Evolutionary conservation across 208 protist genomes (phyloP), one percentile per base, ranked within the genome.

Genomic region (Trypanosoma scelopori): DNA sequence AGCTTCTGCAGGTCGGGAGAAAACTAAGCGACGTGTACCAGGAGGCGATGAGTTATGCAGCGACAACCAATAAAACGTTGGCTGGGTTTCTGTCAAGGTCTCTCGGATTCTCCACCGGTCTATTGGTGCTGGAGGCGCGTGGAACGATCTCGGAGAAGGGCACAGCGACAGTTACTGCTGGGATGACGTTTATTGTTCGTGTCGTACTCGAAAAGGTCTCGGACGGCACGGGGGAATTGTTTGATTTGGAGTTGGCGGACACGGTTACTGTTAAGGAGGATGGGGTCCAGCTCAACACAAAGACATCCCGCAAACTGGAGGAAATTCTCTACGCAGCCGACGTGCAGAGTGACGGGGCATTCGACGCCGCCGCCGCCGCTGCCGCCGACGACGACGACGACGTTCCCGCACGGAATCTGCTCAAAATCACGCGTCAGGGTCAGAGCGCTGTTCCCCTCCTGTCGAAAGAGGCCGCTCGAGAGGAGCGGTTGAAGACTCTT

Each of bases 181-280:
- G 81, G 16, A 96, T 96, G 91, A 75, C 77, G 39, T 96, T 96
- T 77, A 85, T 93, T 28, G 82, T 88, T 30, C 91, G 91, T 23
- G 65, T 93, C 15, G 71, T 78, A 20, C 72, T 96, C 16, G 84
- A 96, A 51, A 69, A 71, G 12, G 74, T 91, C 1, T 55, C 74
- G 2, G 78, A 74, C 58, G 65, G 53, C 28, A 39, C 32, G n/a
- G 70, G 50, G 5, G 73, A 69, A 6, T 56, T 70, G 12, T 91
- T 84, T 63, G 79, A 82, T 55, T 39, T 93, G 18, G 85, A 96
- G 72, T 78, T 96, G 16, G 74, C 81, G 11, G 91, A 96, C 61
- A 96, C 90, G 11, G 90, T 92, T 1, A 74, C 89, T 5, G 63
- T 95, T 5, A 74, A 74, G 15, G 64, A 68, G 37, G 87, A 81